phyloP scores from a whole-genome alignment of 306 rosid genomes.

The Medicago truncatula region MtrunA17r5.0-ANR NC_053047.1:17928001-17928500 shows the following conservation, averaged over 20 bases:
- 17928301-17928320: neutral
- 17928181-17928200: neutral
- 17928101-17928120: no score
- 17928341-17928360: neutral
- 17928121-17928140: neutral
- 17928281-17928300: neutral
- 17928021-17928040: neutral
- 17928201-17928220: neutral
- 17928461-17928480: neutral
- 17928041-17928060: neutral
- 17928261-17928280: neutral
- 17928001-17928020: neutral
- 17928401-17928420: neutral
- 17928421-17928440: neutral
- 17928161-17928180: neutral
- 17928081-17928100: neutral
- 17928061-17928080: neutral
- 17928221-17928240: neutral
- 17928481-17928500: conserved; percentile 83
- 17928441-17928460: neutral
- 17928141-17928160: neutral
- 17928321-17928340: neutral
- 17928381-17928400: conserved; percentile 1
- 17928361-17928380: neutral
- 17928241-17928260: neutral